Base-by-base conservation (phyloP, 345 rosid genomes). In the Conringia planisiliqua region DNA sequence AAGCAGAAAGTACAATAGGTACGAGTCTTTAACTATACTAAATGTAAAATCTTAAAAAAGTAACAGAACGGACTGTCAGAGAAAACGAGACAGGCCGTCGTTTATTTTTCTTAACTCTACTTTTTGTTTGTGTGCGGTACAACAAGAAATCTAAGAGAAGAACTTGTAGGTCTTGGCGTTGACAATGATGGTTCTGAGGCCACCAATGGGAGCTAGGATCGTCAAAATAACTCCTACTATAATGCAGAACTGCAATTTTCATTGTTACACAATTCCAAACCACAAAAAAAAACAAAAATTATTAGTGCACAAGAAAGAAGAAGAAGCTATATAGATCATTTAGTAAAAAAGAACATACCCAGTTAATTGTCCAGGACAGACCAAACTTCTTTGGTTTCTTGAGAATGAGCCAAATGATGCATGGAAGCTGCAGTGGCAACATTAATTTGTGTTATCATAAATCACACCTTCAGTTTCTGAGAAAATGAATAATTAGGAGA, bases 191-290 rank as follows among this genome's bases (percentile, higher is more conserved):
- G 82, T 71, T 71, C 97, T 85, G 16, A 88, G 82, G 20, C 85
- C 96, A 35, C 96, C 97, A 52, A 90, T 90, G 26, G 97, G 96
- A 18, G 92, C 78, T 46, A 92, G 61, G 42, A 92, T 40, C 78
- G 85, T 85, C 83, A 90, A 50, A 43, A 80, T 9, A 13, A 79
- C 47, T 3, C 97, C 94, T 11, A 87, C 48, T 55, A 85, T 5
- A 24, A 92, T 90, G 86, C 97, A 92, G 11, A 77, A 39, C 96
- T 92, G 86, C 7, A 75, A 35, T 60, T 52, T 73, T 65, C 48
- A 66, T 56, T 39, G 13, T 22, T 43, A 56, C 26, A 73, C 58
- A 32, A 44, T 52, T 64, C 11, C 47, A 62, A 74, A 50, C 16
- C 1, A 35, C n/a, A 33, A 6, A 66, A 30, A 46, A 16, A 57